phyloP scores from a whole-genome alignment of 2,329 filamentous ascomycete species.

The Boeremia exigua region DNA sequence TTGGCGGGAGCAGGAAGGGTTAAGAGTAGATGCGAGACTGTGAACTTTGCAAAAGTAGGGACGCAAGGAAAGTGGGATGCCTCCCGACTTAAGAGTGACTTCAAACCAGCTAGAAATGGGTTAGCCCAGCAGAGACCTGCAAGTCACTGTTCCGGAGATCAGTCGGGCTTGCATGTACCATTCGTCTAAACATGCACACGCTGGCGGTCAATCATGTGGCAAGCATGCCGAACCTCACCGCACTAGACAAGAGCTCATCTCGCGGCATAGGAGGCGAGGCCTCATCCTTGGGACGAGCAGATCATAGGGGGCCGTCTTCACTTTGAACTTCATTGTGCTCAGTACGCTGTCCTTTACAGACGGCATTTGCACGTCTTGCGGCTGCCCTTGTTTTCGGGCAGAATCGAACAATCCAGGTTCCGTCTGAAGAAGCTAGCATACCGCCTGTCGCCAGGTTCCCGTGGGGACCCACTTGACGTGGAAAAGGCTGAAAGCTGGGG shows the following conservation, averaged over 20 bases:
- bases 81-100: constrained; percentile 8
- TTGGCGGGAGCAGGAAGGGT: not conserved
- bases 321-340: too few species aligned
- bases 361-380: not conserved
- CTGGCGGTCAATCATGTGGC: constrained; percentile 18
- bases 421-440: constrained; percentile 13
- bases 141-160: constrained; percentile 16
- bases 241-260: constrained; percentile 11
- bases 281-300: not conserved
- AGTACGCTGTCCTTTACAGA: not conserved
- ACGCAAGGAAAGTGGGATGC: constrained; percentile 14
- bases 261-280: constrained; percentile 6
- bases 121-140: constrained; percentile 14
- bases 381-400: not conserved
- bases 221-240: constrained; percentile 18
- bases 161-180: constrained; percentile 14
- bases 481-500: constrained; percentile 12
- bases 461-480: constrained; percentile 17
- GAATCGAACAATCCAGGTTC: constrained; percentile 4
- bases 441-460: constrained; percentile 17
- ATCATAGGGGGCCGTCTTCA: not conserved
- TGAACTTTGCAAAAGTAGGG: constrained; percentile 9
- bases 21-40: not conserved
- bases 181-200: constrained; percentile 13
- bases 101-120: constrained; percentile 7